phyloP scores from a whole-genome alignment of 768 basidiomycete genomes.

The Suillus discolor region DNA sequence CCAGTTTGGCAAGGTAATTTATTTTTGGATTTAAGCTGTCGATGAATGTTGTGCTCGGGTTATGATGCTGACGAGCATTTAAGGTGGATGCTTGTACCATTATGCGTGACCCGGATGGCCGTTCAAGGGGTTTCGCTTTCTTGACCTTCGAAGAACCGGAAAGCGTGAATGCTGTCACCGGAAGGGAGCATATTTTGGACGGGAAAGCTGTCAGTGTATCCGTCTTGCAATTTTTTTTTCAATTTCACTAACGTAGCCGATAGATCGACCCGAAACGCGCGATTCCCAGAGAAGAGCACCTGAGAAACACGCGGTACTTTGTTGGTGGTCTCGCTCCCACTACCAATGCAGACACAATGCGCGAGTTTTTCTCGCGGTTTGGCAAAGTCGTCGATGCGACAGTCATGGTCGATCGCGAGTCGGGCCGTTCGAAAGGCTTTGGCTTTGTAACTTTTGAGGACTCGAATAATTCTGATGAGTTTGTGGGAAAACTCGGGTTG shows the following conservation, averaged over 20 bases:
- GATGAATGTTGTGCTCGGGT: not conserved
- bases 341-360: conserved; percentile 73
- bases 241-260: conserved; percentile 2
- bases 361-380: conserved; percentile 67
- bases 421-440: conserved; percentile 77
- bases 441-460: conserved; percentile 85
- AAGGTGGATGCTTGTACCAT: conserved; percentile 83
- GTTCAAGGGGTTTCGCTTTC: conserved; percentile 85
- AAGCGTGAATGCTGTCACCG: conserved; percentile 65
- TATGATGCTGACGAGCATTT: conserved; percentile 18
- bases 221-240: not conserved
- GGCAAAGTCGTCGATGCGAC: conserved; percentile 85
- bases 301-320: conserved; percentile 77
- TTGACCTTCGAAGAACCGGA: conserved; percentile 75
- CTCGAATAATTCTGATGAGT: conserved; percentile 59
- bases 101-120: conserved; percentile 77
- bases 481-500: conserved; percentile 68
- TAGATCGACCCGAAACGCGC: conserved; percentile 91
- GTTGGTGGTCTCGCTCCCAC: conserved; percentile 73
- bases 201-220: conserved; percentile 66
- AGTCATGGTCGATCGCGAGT: conserved; percentile 83
- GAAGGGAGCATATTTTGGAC: conserved; percentile 69
- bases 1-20: conserved; percentile 72
- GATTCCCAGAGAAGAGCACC: conserved; percentile 80
- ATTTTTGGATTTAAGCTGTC: not conserved